Evolutionary conservation across 2,329 filamentous ascomycete species (phyloP).

Genomic region (Dothistroma pini): DNA sequence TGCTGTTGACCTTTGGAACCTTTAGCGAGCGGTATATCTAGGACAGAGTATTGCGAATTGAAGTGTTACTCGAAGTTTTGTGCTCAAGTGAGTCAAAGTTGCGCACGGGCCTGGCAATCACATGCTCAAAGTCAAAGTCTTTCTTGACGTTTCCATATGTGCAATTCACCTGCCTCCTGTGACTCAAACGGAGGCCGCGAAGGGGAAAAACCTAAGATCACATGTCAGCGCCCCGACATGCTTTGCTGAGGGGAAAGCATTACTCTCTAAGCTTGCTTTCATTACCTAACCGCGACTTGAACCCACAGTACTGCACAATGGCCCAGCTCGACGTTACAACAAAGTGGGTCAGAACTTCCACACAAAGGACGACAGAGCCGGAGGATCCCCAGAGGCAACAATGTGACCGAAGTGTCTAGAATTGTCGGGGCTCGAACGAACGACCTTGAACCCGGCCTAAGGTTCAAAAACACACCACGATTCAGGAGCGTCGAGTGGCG

Average conservation of each 20-base stretch:
- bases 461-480: background rate
- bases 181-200: too few relatives aligned
- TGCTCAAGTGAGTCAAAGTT: too few relatives aligned
- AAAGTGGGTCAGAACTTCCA: background rate
- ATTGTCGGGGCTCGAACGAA: background rate
- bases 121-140: too few relatives aligned
- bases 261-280: background rate
- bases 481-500: background rate
- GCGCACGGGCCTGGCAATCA: too few relatives aligned
- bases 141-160: too few relatives aligned
- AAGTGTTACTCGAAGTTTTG: too few relatives aligned
- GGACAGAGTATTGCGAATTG: too few relatives aligned
- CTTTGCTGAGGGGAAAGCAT: background rate
- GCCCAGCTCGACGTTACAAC: background rate
- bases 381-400: background rate
- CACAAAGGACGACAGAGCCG: background rate
- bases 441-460: background rate
- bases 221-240: conserved; percentile 3
- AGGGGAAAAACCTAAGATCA: background rate
- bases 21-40: too few relatives aligned
- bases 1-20: too few relatives aligned
- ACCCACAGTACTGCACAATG: background rate
- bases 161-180: too few relatives aligned
- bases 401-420: background rate
- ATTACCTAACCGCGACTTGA: background rate